Percentiles rank a stretch among this genome's conserved stretches.
Conservation (phyloP, 164 flowering plant species). For the Chimonanthus salicifolius region DNA sequence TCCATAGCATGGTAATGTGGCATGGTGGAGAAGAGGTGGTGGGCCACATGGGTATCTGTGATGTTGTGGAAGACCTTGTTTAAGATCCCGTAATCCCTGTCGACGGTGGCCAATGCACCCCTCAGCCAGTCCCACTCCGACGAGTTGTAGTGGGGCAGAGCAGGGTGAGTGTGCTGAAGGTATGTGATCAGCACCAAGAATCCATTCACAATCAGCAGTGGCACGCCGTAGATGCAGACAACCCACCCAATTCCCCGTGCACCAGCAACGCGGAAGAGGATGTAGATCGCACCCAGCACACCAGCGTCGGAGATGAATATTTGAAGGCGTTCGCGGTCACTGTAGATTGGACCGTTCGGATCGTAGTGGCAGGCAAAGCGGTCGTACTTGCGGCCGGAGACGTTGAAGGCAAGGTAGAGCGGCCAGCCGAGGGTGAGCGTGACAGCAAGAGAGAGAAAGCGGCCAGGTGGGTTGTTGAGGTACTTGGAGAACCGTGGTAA, state of each 20-base stretch:
- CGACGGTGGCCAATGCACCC: conserved; percentile 78
- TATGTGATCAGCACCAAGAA: conserved; percentile 70
- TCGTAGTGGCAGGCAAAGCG: conserved; percentile 80
- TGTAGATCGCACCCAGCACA: conserved; percentile 36
- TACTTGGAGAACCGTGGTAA: conserved; percentile 49
- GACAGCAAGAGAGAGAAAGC: conserved; percentile 36
- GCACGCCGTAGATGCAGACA: conserved; percentile 50
- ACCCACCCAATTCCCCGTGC: conserved; percentile 55
- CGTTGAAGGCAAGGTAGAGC: conserved; percentile 61
- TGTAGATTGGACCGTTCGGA: conserved; percentile 67
- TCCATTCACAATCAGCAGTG: conserved; percentile 58
- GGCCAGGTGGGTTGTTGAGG: conserved; percentile 69
- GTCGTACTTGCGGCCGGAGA: conserved; percentile 63
- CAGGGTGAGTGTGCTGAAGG: conserved; percentile 79
- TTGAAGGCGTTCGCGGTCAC: conserved; percentile 54
- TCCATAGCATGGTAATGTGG: conserved; percentile 85
- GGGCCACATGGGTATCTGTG: conserved; percentile 76
- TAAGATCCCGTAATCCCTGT: conserved; percentile 66
- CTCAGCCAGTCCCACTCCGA: conserved; percentile 88
- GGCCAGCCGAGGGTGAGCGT: conserved; percentile 73
- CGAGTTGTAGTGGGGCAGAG: conserved; percentile 71
- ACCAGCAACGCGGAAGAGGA: conserved; percentile 30
- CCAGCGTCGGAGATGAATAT: conserved; percentile 61
- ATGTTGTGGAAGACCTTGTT: conserved; percentile 78
- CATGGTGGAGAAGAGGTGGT: conserved; percentile 77